Evolutionary conservation across 768 basidiomycete species (phyloP), one percentile per base, ranked within the genome.

Genomic region (Leucocoprinus birnbaumii): DNA sequence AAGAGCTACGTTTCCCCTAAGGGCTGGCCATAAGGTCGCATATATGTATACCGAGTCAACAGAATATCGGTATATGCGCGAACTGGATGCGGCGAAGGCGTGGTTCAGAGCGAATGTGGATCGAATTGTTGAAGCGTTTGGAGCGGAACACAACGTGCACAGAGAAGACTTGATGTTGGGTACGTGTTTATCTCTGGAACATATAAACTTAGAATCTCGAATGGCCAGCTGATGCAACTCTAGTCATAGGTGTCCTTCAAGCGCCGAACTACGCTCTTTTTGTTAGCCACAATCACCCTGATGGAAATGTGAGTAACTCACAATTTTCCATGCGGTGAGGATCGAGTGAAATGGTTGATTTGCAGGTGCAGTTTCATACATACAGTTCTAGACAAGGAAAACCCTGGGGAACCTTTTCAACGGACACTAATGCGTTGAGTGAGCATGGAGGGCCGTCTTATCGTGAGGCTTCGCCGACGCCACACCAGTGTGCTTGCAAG

Each of bases 41-140:
- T 77, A 83, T 57, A 62, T 93, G 55, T 84, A 81, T 58, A 79
- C 87, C 2, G 91, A 92, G 63, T 75, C 82, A 40, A 86, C 85
- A 25, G 73, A 83, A 57, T 89, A 89, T 66, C 78, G 76, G 16
- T 90, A 86, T 60, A 74, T 91, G 58, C 79, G 84, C 52, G 75
- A 77, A 38, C 61, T 88, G 44, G 78, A 82, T 5, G 79, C 83
- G 9, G 82, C 89, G 0, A 85, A 82, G 62, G 78, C 71, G 56
- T 94, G 91, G 87, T 87, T 94, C 68, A 80, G 79, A 54, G 76
- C 78, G 3, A 86, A 92, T 60, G 80, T 84, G 22, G 79, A 88
- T 54, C 64, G 72, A 19, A 84, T 94, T 59, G 61, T 91, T 69
- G 65, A 78, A 41, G 66, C 79, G 16, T 91, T 80, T 65, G 81